Percentiles rank a stretch among this genome's conserved stretches.
Evolutionary conservation across 2,329 filamentous ascomycete genomes (phyloP).

Genomic region (Talaromyces sp.): DNA sequence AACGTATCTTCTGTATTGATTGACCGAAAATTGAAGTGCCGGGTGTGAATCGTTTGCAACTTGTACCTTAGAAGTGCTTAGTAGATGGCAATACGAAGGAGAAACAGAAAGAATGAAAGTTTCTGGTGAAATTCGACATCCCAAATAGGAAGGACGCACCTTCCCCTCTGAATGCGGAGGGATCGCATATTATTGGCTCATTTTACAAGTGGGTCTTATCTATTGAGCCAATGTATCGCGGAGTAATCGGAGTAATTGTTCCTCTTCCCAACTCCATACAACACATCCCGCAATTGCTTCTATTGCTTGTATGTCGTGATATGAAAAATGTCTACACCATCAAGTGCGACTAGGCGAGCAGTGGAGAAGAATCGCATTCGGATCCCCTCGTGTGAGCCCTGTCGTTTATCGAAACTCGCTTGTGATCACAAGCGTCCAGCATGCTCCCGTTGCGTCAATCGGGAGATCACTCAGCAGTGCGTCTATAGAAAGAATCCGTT

Average conservation of each 20-base stretch:
- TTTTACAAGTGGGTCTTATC: background rate
- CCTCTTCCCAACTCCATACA: background rate
- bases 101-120: too few species aligned
- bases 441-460: slow-evolving; percentile 18
- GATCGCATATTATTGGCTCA: background rate
- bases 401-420: slow-evolving; percentile 17
- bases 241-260: slow-evolving; percentile 10
- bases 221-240: background rate
- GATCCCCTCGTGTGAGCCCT: slow-evolving; percentile 18
- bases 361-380: slow-evolving; percentile 13
- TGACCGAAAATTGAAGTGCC: background rate
- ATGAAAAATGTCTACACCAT: slow-evolving; percentile 1
- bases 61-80: background rate
- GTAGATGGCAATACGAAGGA: too few species aligned
- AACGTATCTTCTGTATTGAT: slow-evolving; percentile 12
- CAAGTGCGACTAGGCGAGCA: slow-evolving; percentile 4
- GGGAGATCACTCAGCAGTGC: slow-evolving; percentile 14
- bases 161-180: background rate
- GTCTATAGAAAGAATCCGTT: slow-evolving; percentile 19
- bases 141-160: background rate
- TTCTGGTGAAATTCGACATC: too few species aligned
- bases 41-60: too few species aligned
- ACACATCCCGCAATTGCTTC: background rate
- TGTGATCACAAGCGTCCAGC: slow-evolving; percentile 17
- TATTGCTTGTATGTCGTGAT: background rate